These are phyloP conservation scores for Ambrosiella beaveri DNA, from an alignment of 2,329 filamentous ascomycete genomes.

Conservation along the genomic window DNA sequence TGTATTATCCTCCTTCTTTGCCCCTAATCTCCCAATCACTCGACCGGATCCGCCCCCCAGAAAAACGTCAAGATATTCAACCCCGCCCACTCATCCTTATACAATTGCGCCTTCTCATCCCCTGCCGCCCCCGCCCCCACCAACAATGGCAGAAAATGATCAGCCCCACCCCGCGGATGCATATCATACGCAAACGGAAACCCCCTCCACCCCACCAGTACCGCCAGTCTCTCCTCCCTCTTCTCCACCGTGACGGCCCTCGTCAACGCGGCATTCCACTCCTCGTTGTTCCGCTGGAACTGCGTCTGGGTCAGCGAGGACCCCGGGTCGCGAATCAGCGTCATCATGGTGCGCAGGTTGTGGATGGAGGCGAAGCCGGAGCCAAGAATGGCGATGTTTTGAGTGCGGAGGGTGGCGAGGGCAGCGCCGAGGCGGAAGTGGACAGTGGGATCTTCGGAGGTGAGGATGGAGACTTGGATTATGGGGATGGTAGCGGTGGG, in stretches of 20 bases:
- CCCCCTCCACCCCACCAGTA: conserved; percentile 29
- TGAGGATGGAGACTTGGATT: conserved; percentile 39
- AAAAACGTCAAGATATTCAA: conserved; percentile 38
- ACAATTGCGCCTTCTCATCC: conserved; percentile 26
- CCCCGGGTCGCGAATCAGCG: conserved; percentile 17
- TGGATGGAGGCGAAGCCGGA: conserved; percentile 43
- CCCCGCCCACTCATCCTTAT: conserved; percentile 32
- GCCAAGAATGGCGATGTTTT: conserved; percentile 41
- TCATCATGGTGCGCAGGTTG: conserved; percentile 32
- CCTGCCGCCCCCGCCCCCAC: conserved; percentile 36
- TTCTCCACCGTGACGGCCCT: conserved; percentile 23
- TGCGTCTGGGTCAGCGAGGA: conserved; percentile 12
- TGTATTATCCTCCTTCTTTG: neutral
- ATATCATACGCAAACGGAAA: conserved; percentile 32
- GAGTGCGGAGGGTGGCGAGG: conserved; percentile 29
- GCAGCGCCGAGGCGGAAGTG: conserved; percentile 38
- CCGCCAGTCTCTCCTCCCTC: conserved; percentile 21
- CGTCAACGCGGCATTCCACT: conserved; percentile 31
- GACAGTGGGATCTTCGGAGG: conserved; percentile 29
- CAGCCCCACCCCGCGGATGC: conserved; percentile 35
- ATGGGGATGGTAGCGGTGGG: conserved; percentile 35
- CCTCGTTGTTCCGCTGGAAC: conserved; percentile 18
- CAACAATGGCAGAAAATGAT: conserved; percentile 42
- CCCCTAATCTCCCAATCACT: neutral
- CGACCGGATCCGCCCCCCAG: conserved; percentile 25